Conservation (phyloP, 345 rosid species). For the Syzygium grande region DNA sequence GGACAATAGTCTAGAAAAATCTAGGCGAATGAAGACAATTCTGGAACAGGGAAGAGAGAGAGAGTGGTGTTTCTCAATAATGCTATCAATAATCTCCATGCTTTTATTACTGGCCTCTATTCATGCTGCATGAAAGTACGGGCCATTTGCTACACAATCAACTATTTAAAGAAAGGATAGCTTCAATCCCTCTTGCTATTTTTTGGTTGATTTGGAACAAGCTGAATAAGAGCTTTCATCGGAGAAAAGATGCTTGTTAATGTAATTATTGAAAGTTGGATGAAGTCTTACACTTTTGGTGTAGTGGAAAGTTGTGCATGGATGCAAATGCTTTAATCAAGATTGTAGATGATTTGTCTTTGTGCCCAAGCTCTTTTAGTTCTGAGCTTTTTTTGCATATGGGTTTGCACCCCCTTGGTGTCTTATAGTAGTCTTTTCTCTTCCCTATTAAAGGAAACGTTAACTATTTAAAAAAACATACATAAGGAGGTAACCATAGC, state of each 20-base stretch:
- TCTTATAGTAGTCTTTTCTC: background rate
- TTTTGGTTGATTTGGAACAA: background rate
- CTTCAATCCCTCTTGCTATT: background rate
- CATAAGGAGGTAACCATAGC: background rate
- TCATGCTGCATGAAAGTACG: background rate
- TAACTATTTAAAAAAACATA: background rate
- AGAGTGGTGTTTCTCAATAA: too few species aligned
- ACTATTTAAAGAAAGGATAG: background rate
- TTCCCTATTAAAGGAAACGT: background rate
- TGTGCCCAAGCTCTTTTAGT: background rate
- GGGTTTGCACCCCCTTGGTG: too few species aligned
- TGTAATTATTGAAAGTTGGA: background rate
- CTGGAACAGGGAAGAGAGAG: too few species aligned
- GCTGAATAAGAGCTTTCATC: background rate
- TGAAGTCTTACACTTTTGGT: background rate
- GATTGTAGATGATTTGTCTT: background rate
- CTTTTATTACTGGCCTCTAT: background rate
- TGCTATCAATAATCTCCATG: background rate
- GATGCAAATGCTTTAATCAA: background rate
- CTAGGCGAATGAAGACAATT: too few species aligned
- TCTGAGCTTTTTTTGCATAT: too few species aligned
- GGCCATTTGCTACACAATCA: background rate
- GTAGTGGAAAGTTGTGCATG: background rate
- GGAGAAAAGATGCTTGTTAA: background rate
- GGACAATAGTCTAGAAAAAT: too few species aligned